Conservation (phyloP, 176 grass and related monocot species). For the Puccinellia tenuiflora region DNA sequence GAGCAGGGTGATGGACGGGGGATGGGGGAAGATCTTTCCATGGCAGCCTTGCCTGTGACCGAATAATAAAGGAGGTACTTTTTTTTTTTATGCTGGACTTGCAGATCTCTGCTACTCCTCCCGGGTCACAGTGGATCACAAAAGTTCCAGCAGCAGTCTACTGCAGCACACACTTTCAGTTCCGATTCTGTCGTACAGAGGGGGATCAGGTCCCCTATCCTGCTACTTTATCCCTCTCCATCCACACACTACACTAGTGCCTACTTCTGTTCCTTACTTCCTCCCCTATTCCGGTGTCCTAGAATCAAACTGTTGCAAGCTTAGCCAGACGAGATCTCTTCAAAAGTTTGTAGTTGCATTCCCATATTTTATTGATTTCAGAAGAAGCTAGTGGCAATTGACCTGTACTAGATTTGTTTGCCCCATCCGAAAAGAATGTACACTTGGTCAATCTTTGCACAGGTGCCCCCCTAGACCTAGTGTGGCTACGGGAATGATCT, state of each 20-base stretch:
- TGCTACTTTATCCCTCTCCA: constrained; percentile 12
- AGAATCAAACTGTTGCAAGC: constrained; percentile 11
- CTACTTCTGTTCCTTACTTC: not conserved
- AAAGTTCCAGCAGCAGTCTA: constrained; percentile 1
- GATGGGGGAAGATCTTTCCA: constrained; percentile 26
- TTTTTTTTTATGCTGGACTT: not conserved
- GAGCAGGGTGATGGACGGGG: constrained; percentile 9
- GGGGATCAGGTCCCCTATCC: not conserved
- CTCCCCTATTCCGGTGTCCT: not conserved
- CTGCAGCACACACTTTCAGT: constrained; percentile 12
- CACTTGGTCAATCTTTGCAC: not conserved
- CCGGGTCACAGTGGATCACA: constrained; percentile 21
- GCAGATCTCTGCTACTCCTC: not conserved
- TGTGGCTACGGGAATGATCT: not conserved
- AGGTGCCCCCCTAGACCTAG: not conserved
- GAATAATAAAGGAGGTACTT: not conserved
- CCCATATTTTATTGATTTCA: not conserved
- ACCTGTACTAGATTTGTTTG: not conserved
- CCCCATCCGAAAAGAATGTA: not conserved
- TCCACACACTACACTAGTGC: not conserved
- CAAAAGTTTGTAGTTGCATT: not conserved
- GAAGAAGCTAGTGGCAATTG: not conserved
- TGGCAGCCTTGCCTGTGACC: constrained; percentile 18
- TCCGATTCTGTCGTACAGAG: constrained; percentile 27
- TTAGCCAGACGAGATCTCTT: not conserved